phyloP scores from a whole-genome alignment of 768 basidiomycete species.

The Calocera viscosa region DNA sequence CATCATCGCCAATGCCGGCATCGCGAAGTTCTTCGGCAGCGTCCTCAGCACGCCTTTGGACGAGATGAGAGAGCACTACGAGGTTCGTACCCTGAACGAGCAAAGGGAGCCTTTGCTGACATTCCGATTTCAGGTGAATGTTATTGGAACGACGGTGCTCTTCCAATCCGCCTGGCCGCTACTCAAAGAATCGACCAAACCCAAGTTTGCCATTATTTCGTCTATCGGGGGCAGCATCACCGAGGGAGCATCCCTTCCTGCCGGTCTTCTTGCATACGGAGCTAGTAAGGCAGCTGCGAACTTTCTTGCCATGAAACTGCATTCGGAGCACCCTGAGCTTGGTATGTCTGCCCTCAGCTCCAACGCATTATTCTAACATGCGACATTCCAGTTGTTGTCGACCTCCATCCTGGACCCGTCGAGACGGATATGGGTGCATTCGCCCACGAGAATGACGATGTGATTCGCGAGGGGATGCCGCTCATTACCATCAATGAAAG shows the following conservation, averaged over 20 bases:
- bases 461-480: background rate
- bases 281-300: constrained; percentile 18
- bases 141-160: constrained; percentile 17
- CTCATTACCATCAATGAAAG: constrained; percentile 9
- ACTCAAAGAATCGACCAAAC: constrained; percentile 3
- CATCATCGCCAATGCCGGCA: constrained; percentile 21
- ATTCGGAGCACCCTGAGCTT: background rate
- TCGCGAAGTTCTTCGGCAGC: background rate
- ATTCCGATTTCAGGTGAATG: constrained; percentile 12
- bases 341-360: no score
- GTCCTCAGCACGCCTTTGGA: background rate
- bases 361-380: background rate
- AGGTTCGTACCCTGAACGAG: background rate
- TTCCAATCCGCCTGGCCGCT: constrained; percentile 18
- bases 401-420: constrained; percentile 7
- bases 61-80: background rate
- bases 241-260: background rate
- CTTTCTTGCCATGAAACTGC: constrained; percentile 12
- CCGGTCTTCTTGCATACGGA: constrained; percentile 4
- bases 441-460: background rate
- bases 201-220: constrained; percentile 17
- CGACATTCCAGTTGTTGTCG: background rate
- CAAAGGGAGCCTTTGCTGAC: background rate
- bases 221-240: constrained; percentile 9
- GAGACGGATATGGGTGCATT: constrained; percentile 7